Percentiles rank a stretch among this genome's conserved stretches.
Conservation (phyloP, 352 stramenopile species). For the Phytophthora kernoviae region DNA sequence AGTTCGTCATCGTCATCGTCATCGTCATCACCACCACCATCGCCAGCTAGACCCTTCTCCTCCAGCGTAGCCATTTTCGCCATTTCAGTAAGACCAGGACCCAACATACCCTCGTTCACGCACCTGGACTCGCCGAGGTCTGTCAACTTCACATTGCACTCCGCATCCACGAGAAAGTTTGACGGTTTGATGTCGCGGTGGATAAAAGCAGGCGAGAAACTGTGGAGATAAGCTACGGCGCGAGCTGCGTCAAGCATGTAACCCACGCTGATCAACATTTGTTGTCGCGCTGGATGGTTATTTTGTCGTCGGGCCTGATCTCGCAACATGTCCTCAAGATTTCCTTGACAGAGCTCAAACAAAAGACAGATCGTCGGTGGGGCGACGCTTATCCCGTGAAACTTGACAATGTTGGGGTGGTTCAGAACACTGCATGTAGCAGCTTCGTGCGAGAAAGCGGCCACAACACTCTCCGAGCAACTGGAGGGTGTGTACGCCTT, state of each 20-base stretch:
- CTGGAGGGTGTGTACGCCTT: slow-evolving; percentile 48
- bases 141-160: slow-evolving; percentile 40
- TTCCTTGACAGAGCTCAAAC: slow-evolving; percentile 42
- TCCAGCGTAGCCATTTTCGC: slow-evolving; percentile 15
- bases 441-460: slow-evolving; percentile 48
- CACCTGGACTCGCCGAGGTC: slow-evolving; percentile 45
- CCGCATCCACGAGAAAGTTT: slow-evolving; percentile 49
- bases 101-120: slow-evolving; percentile 6
- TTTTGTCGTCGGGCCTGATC: slow-evolving; percentile 24
- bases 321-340: slow-evolving; percentile 25
- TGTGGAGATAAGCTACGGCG: slow-evolving; percentile 56
- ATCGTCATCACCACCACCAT: background rate
- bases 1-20: too few relatives aligned
- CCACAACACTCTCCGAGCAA: slow-evolving; percentile 38
- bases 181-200: slow-evolving; percentile 53
- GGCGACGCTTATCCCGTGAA: slow-evolving; percentile 46
- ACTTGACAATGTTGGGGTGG: slow-evolving; percentile 51
- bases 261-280: slow-evolving; percentile 41
- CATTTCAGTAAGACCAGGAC: slow-evolving; percentile 2
- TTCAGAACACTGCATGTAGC: slow-evolving; percentile 37
- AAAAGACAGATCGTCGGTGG: slow-evolving; percentile 52
- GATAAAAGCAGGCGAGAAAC: slow-evolving; percentile 48
- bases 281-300: slow-evolving; percentile 21
- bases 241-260: slow-evolving; percentile 55
- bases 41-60: slow-evolving; percentile 2